Evolutionary conservation across 2,329 filamentous ascomycete species (phyloP).

Genomic region (Alternaria arbusti): DNA sequence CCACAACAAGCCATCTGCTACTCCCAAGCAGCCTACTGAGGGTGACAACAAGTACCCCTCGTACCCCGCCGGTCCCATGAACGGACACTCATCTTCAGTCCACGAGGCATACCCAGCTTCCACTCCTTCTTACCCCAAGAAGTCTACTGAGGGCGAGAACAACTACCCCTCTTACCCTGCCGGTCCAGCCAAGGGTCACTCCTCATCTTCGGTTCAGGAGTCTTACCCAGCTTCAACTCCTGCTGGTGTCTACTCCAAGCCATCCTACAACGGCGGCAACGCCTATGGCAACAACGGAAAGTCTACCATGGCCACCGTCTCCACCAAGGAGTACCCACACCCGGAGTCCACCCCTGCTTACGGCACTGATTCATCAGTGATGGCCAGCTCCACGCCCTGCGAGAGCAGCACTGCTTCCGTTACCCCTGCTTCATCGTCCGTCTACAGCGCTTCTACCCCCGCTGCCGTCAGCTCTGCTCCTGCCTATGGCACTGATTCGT

Average conservation of each 20-base stretch:
- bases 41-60: constrained; percentile 10
- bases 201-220: background rate
- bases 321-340: background rate
- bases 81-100: background rate
- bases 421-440: background rate
- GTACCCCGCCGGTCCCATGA: background rate
- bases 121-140: background rate
- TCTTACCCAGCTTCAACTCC: background rate
- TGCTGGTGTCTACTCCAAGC: constrained; percentile 1
- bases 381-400: background rate
- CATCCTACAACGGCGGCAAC: constrained; percentile 1
- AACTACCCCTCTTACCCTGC: constrained; percentile 6
- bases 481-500: background rate
- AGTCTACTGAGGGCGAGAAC: background rate
- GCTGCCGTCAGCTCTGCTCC: background rate
- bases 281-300: background rate
- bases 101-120: background rate
- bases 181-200: background rate
- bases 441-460: background rate
- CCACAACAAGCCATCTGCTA: constrained; percentile 11
- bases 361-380: background rate
- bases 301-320: constrained; percentile 1
- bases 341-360: background rate
- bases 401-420: background rate
- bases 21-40: constrained; percentile 11